These are phyloP conservation scores for Dissophora ornata DNA, from an alignment of 192 early-diverging fungal species.

Conservation along the genomic window DNA sequence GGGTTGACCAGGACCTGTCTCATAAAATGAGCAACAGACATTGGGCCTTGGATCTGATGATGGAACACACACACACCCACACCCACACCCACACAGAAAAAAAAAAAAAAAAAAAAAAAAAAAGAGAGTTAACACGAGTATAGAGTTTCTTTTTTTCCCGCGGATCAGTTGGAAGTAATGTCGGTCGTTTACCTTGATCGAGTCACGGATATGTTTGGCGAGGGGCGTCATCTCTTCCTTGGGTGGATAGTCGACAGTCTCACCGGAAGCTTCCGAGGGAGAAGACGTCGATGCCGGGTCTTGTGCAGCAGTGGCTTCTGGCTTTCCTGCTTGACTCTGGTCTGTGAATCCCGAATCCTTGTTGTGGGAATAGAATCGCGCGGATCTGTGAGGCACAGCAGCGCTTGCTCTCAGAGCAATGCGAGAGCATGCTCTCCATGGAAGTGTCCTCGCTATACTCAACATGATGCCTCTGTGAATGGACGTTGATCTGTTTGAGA, in stretches of 20 bases:
- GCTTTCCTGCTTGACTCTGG: background rate
- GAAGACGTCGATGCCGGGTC: background rate
- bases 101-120: no score
- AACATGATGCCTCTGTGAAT: slow-evolving; percentile 10
- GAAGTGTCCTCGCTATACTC: slow-evolving; percentile 1
- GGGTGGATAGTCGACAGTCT: slow-evolving; percentile 18
- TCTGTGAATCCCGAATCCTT: slow-evolving; percentile 1
- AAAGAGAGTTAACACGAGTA: no score
- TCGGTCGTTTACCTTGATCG: slow-evolving; percentile 62
- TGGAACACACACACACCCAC: no score
- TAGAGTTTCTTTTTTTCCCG: background rate
- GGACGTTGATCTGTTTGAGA: slow-evolving; percentile 1
- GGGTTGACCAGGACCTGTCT: slow-evolving; percentile 88
- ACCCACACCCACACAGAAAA: no score
- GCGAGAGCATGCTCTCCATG: slow-evolving; percentile 19
- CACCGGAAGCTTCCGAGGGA: background rate
- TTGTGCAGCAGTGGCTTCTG: background rate
- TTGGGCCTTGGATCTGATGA: slow-evolving; percentile 69
- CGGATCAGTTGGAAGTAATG: background rate
- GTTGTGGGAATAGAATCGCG: slow-evolving; percentile 20
- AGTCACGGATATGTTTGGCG: slow-evolving; percentile 67
- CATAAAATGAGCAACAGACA: slow-evolving; percentile 91
- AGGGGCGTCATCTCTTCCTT: slow-evolving; percentile 69
- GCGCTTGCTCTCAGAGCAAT: background rate
- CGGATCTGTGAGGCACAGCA: background rate